phyloP scores from a whole-genome alignment of 768 basidiomycete genomes.

The Lentinula sp. region DNA sequence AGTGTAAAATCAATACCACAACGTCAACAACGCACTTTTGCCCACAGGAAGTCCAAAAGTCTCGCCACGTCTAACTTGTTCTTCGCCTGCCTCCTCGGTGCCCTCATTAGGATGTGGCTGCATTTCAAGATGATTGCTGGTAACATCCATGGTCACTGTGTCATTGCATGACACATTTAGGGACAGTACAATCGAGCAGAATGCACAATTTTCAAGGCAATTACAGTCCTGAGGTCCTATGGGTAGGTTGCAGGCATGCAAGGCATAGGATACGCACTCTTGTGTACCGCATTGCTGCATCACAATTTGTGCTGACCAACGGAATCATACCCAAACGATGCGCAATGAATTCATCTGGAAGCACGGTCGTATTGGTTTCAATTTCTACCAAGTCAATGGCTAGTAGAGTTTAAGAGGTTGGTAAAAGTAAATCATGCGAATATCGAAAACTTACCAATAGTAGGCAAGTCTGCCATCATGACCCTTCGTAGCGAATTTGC shows the following conservation, averaged over 20 bases:
- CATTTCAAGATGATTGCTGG: conserved; percentile 78
- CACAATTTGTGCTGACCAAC: conserved; percentile 79
- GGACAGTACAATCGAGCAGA: conserved; percentile 78
- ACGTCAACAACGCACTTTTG: conserved; percentile 50
- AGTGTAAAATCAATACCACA: background rate
- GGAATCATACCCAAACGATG: conserved; percentile 96
- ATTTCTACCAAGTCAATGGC: conserved; percentile 98
- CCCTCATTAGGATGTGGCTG: conserved; percentile 27
- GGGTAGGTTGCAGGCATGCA: background rate
- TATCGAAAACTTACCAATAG: conserved; percentile 65
- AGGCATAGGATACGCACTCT: conserved; percentile 38
- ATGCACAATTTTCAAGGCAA: conserved; percentile 77
- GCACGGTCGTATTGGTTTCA: conserved; percentile 81
- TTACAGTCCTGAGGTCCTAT: conserved; percentile 70
- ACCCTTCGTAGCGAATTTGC: conserved; percentile 93
- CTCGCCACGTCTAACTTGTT: conserved; percentile 66
- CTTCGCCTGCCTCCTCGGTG: conserved; percentile 52
- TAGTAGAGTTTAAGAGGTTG: background rate
- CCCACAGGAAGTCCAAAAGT: conserved; percentile 81
- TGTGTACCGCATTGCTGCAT: conserved; percentile 79
- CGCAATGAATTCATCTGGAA: conserved; percentile 96
- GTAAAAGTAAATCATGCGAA: background rate
- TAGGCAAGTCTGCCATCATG: conserved; percentile 95
- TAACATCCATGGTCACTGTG: conserved; percentile 74
- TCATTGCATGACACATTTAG: conserved; percentile 76